Conservation (phyloP, 1,284 basidiomycete species). For the Microbotryum silenes-acaulis region DNA sequence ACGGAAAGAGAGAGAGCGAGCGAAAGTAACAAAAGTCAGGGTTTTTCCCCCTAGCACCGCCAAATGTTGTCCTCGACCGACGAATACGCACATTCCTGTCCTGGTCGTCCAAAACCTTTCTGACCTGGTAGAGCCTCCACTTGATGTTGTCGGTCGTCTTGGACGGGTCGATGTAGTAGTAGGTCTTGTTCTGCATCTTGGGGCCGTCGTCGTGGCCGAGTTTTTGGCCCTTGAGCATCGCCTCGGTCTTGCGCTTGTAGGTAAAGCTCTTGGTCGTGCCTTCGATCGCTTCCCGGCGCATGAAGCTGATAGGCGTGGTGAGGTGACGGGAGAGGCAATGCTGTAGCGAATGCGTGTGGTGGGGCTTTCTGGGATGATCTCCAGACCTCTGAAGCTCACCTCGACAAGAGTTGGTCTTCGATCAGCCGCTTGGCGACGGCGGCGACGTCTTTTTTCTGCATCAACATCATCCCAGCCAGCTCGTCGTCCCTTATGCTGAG, state of each 20-base stretch:
- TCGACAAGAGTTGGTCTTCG: constrained; percentile 65
- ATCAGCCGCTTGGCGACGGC: constrained; percentile 81
- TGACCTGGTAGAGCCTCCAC: constrained; percentile 94
- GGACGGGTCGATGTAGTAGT: constrained; percentile 95
- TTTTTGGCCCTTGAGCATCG: not conserved
- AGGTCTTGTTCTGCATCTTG: constrained; percentile 70
- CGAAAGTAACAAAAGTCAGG: too few relatives aligned
- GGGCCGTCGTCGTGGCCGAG: constrained; percentile 65
- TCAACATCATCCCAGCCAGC: constrained; percentile 73
- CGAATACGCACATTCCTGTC: constrained; percentile 58
- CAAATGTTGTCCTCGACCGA: not conserved
- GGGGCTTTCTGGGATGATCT: too few relatives aligned
- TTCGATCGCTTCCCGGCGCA: not conserved
- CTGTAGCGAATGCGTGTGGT: too few relatives aligned
- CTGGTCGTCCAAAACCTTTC: constrained; percentile 75
- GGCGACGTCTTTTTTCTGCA: constrained; percentile 86
- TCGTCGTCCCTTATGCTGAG: constrained; percentile 81
- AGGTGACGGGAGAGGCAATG: too few relatives aligned
- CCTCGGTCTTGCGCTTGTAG: not conserved
- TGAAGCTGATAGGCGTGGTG: too few relatives aligned
- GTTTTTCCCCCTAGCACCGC: not conserved
- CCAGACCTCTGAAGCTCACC: not conserved
- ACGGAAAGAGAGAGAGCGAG: not conserved
- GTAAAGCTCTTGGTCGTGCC: not conserved
- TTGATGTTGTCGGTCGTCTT: constrained; percentile 95